phyloP scores from a whole-genome alignment of 768 basidiomycete species.

The Polyporus arcularius region DNA sequence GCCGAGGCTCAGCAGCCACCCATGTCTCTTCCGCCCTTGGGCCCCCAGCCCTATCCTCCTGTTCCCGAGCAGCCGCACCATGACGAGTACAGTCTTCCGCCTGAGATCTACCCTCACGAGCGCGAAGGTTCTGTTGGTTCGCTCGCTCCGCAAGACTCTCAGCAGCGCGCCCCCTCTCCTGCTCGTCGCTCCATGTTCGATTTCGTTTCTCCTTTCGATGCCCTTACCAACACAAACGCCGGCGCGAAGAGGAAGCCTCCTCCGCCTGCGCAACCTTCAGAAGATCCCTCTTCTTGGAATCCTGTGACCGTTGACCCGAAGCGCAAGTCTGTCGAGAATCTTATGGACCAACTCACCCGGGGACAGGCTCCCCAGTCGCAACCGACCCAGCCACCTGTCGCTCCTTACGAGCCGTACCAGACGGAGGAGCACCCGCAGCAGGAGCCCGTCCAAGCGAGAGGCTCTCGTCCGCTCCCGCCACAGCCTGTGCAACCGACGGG shows the following conservation, averaged over 20 bases:
- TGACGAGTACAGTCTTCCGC: slow-evolving; percentile 21
- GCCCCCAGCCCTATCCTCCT: slow-evolving; percentile 25
- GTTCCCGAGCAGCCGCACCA: slow-evolving; percentile 23
- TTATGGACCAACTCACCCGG: slow-evolving; percentile 72
- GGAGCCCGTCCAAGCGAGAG: slow-evolving; percentile 43
- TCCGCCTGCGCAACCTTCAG: slow-evolving; percentile 42
- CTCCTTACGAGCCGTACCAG: slow-evolving; percentile 33
- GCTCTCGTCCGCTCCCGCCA: slow-evolving; percentile 64
- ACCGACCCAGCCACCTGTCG: slow-evolving; percentile 24
- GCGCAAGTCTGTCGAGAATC: slow-evolving; percentile 81
- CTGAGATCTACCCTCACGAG: slow-evolving; percentile 26
- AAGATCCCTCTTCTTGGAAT: slow-evolving; percentile 62
- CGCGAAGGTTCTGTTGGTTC: slow-evolving; percentile 19
- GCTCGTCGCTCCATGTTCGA: slow-evolving; percentile 84
- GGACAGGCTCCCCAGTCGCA: slow-evolving; percentile 36
- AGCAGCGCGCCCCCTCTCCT: slow-evolving; percentile 59
- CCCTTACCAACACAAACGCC: slow-evolving; percentile 53
- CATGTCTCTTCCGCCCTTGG: slow-evolving; percentile 19
- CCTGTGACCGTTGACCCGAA: slow-evolving; percentile 53
- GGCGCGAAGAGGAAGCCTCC: slow-evolving; percentile 71
- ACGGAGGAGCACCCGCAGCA: slow-evolving; percentile 33
- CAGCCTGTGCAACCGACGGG: slow-evolving; percentile 46
- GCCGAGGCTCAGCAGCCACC: slow-evolving; percentile 10
- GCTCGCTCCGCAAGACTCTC: slow-evolving; percentile 2
- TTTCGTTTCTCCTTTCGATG: slow-evolving; percentile 83